Evolutionary conservation across 805 yeast genomes (phyloP), one percentile per base, ranked within the genome.

Genomic region (Cyberlindnera samutprakarnensis): DNA sequence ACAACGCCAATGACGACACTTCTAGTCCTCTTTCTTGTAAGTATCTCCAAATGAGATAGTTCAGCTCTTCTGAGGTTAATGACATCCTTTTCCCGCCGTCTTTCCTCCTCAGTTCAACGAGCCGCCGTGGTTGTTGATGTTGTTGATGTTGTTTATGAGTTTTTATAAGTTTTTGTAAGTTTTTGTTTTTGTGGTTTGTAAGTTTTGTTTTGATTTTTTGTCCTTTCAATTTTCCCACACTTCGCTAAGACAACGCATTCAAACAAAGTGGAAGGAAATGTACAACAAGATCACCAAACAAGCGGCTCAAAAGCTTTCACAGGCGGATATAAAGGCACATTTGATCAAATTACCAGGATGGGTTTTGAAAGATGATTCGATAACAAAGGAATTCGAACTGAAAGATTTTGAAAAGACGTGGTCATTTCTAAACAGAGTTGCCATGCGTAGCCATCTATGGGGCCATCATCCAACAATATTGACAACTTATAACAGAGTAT

Each of bases 41-140:
- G 51, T 90, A 92, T 39, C 96, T 62, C 95, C 96, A 92, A 33
- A 90, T 73, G 45, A 92, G 68, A 53, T 90, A 90, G 62, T 90
- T 92, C 33, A 90, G 70, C 57, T 87, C 94, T 36, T 71, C 75
- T 35, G 92, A 79, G 5, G 92, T 72, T 30, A 90, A 61, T 17
- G 94, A 80, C 95, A 86, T 85, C n/a, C n/a, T n/a, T n/a, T n/a
- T n/a, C n/a, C n/a, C n/a, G n/a, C n/a, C n/a, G n/a, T n/a, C n/a
- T n/a, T n/a, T n/a, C n/a, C n/a, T n/a, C n/a, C n/a, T n/a, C n/a
- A n/a, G n/a, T n/a, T n/a, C n/a, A n/a, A n/a, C n/a, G n/a, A n/a
- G n/a, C n/a, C n/a, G n/a, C n/a, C n/a, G n/a, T n/a, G n/a, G n/a
- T n/a, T n/a, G n/a, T n/a, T n/a, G n/a, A n/a, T n/a, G n/a, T n/a